Percentiles rank a stretch among this genome's conserved stretches.
These are phyloP conservation scores for Backusella morwellensis DNA, from an alignment of 192 early-diverging fungal genomes.

Conservation along the genomic window DNA sequence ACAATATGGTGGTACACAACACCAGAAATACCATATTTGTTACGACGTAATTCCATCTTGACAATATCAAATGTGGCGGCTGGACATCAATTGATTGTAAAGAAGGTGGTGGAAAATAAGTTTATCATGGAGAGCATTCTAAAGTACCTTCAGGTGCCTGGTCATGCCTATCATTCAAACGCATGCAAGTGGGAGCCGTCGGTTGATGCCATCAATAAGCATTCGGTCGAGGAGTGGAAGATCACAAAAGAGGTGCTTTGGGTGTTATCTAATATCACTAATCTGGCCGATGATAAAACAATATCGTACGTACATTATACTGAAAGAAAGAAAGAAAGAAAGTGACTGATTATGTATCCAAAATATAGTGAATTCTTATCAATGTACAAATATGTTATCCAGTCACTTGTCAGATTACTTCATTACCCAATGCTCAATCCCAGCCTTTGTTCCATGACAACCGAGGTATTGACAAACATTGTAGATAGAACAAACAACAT, in stretches of 20 bases:
- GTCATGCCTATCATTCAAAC: background rate
- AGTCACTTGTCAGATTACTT: slow-evolving; percentile 8
- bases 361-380: slow-evolving; percentile 13
- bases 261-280: slow-evolving; percentile 27
- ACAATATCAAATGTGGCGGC: slow-evolving; percentile 30
- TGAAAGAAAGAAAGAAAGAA: background rate
- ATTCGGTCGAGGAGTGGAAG: slow-evolving; percentile 19
- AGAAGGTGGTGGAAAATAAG: background rate
- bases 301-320: slow-evolving; percentile 8
- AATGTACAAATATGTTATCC: background rate
- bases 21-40: background rate
- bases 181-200: background rate
- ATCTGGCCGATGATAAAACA: slow-evolving; percentile 4
- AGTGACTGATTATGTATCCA: background rate
- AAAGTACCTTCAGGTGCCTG: background rate
- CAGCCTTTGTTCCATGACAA: background rate
- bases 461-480: background rate
- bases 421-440: background rate
- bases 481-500: slow-evolving; percentile 5
- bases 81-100: slow-evolving; percentile 15
- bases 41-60: slow-evolving; percentile 25
- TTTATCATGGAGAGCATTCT: slow-evolving; percentile 15
- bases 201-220: background rate
- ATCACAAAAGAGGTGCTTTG: slow-evolving; percentile 21
- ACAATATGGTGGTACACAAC: slow-evolving; percentile 6